Evolutionary conservation across 139 green algal species (phyloP).

Genomic region (Chlamydomonas incerta): DNA sequence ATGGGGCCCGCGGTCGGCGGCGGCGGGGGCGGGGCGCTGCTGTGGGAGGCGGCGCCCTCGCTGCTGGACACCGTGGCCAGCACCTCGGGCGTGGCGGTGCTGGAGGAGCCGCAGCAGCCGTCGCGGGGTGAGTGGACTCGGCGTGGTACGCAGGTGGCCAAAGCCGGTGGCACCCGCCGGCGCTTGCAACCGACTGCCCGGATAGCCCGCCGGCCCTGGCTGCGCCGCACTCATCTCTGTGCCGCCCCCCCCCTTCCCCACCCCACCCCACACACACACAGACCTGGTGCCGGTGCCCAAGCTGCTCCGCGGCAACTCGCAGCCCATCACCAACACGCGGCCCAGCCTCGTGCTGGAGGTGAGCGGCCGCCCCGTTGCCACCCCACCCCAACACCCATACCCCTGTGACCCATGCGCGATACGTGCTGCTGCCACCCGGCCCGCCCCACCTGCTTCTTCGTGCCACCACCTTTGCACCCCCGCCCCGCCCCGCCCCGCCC

Average conservation of each 20-base stretch:
- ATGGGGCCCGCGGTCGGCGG: too few relatives aligned
- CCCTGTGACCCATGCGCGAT: too few relatives aligned
- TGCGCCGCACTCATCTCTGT: not conserved
- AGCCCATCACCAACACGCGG: not conserved
- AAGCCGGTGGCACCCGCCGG: too few relatives aligned
- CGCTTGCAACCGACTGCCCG: too few relatives aligned
- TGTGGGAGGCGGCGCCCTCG: not conserved
- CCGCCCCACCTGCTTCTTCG: not conserved
- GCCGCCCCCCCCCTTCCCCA: not conserved
- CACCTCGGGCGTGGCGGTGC: not conserved
- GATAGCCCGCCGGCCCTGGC: too few relatives aligned
- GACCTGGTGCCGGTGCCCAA: not conserved
- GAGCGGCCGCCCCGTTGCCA: not conserved
- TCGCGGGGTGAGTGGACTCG: too few relatives aligned
- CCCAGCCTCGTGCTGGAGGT: not conserved
- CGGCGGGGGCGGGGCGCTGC: too few relatives aligned
- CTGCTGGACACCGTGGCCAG: not conserved
- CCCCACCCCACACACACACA: too few relatives aligned
- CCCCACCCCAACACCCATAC: too few relatives aligned
- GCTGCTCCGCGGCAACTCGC: not conserved
- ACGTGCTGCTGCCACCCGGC: too few relatives aligned
- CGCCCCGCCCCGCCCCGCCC: not conserved
- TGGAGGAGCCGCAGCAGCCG: too few relatives aligned
- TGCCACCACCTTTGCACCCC: not conserved
- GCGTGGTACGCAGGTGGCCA: too few relatives aligned